Conservation (phyloP, 75 land plant genomes). For the Pinus tabuliformis region DNA sequence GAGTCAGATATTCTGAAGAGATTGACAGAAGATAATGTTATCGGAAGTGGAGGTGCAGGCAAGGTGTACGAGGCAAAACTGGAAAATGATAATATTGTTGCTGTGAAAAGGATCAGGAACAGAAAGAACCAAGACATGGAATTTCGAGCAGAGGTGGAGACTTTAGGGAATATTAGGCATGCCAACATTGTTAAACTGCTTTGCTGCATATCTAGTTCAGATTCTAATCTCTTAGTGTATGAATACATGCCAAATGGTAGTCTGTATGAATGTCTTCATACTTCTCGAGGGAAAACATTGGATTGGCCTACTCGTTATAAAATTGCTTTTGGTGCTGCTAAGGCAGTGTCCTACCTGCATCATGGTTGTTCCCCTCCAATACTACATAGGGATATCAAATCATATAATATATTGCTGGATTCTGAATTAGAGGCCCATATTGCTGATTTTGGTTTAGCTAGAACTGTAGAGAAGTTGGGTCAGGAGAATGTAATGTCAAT, state of each 20-base stretch:
- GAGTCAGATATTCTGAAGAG: conserved; percentile 35
- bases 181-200: conserved; percentile 73
- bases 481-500: conserved; percentile 44
- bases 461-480: conserved; percentile 28
- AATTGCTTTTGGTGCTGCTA: conserved; percentile 55
- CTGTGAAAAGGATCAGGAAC: conserved; percentile 46
- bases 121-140: conserved; percentile 23
- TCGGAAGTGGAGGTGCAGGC: conserved; percentile 76
- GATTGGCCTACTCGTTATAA: conserved; percentile 58
- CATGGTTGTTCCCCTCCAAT: conserved; percentile 59
- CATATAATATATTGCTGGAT: conserved; percentile 66
- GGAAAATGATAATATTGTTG: conserved; percentile 22
- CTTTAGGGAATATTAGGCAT: conserved; percentile 67
- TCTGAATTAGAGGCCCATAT: conserved; percentile 35
- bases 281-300: conserved; percentile 10
- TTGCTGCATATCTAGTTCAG: conserved; percentile 60
- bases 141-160: conserved; percentile 58
- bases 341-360: conserved; percentile 71
- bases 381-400: conserved; percentile 69
- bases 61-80: conserved; percentile 51
- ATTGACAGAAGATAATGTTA: conserved; percentile 51
- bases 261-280: conserved; percentile 61
- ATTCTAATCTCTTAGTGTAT: conserved; percentile 55
- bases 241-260: conserved; percentile 46
- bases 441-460: conserved; percentile 76